phyloP scores from a whole-genome alignment of 1,139 yeast species.

The Kurtzmaniella quercitrusa region DNA sequence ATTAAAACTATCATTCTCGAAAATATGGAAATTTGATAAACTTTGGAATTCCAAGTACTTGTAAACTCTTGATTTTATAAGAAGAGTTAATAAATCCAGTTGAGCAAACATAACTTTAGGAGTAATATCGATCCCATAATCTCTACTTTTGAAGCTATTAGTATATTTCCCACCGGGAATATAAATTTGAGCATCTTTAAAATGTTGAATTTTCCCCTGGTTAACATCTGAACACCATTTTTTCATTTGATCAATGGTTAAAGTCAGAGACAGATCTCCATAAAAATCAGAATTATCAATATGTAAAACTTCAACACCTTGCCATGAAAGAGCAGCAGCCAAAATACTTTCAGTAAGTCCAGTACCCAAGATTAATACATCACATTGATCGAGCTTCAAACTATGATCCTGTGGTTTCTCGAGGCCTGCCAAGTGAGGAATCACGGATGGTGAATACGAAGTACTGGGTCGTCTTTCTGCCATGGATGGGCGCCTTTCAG shows the following conservation, averaged over 20 bases:
- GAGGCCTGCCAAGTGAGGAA: constrained; percentile 77
- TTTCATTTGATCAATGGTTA: constrained; percentile 80
- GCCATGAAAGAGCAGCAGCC: constrained; percentile 97
- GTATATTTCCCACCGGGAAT: constrained; percentile 53
- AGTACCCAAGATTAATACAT: constrained; percentile 87
- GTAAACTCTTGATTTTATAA: constrained; percentile 81
- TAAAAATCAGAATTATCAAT: constrained; percentile 79
- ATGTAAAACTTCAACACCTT: constrained; percentile 86
- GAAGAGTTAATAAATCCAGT: constrained; percentile 74
- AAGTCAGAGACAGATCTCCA: constrained; percentile 83
- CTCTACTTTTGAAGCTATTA: constrained; percentile 54
- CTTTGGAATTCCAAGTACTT: constrained; percentile 92
- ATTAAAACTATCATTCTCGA: constrained; percentile 76
- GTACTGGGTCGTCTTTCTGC: constrained; percentile 70
- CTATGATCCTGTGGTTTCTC: constrained; percentile 57
- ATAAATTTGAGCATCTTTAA: constrained; percentile 63
- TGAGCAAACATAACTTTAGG: constrained; percentile 87
- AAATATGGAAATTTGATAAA: constrained; percentile 82
- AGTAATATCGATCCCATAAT: constrained; percentile 84
- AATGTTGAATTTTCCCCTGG: constrained; percentile 43
- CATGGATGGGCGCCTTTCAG: constrained; percentile 62
- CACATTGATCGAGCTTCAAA: constrained; percentile 62
- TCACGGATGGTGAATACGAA: constrained; percentile 47
- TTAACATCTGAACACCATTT: constrained; percentile 74
- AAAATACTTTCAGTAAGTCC: constrained; percentile 84